A percentile compares a stretch with the other conserved stretches of the same genome.
Conservation (phyloP, 352 stramenopile genomes). For the Halophytophthora batemanensis region DNA sequence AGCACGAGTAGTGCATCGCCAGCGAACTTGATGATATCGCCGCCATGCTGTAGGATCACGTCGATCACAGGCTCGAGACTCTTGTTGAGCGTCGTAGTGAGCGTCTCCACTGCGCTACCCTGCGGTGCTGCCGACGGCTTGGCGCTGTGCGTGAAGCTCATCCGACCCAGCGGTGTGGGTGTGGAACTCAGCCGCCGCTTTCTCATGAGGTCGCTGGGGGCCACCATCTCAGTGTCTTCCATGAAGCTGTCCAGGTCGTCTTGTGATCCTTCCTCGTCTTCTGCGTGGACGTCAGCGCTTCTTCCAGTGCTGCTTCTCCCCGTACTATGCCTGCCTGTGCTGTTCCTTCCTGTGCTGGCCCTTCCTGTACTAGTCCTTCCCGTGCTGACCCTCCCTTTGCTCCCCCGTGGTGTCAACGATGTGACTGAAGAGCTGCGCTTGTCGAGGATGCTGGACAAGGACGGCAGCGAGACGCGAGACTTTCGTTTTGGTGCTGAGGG, state of each 20-base stretch:
- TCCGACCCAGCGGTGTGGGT: slow-evolving; percentile 4
- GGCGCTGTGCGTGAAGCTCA: slow-evolving; percentile 49
- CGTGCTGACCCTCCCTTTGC: too few species aligned
- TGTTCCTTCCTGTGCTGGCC: too few species aligned
- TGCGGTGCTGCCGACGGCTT: slow-evolving; percentile 46
- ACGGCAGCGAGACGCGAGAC: slow-evolving; percentile 18
- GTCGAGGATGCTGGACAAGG: slow-evolving; percentile 5
- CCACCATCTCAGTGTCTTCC: slow-evolving; percentile 11
- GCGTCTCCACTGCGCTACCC: slow-evolving; percentile 64
- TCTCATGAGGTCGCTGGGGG: slow-evolving; percentile 38
- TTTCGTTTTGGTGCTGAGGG: slow-evolving; percentile 7
- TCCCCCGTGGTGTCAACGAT: slow-evolving; percentile 4
- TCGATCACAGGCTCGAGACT: slow-evolving; percentile 77
- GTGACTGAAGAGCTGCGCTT: slow-evolving; percentile 1
- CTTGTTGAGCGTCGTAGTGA: slow-evolving; percentile 78
- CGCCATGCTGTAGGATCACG: slow-evolving; percentile 66
- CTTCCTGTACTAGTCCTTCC: too few species aligned
- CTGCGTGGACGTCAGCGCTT: slow-evolving; percentile 5
- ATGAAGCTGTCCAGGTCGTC: slow-evolving; percentile 9
- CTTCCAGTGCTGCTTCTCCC: too few species aligned
- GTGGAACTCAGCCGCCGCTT: slow-evolving; percentile 29
- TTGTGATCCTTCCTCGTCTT: slow-evolving; percentile 4
- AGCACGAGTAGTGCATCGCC: slow-evolving; percentile 79
- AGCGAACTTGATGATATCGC: slow-evolving; percentile 85
- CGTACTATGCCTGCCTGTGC: too few species aligned